Evolutionary conservation across 2,329 filamentous ascomycete genomes (phyloP), one percentile per base, ranked within the genome.

Genomic region (Botrytis squamosa): DNA sequence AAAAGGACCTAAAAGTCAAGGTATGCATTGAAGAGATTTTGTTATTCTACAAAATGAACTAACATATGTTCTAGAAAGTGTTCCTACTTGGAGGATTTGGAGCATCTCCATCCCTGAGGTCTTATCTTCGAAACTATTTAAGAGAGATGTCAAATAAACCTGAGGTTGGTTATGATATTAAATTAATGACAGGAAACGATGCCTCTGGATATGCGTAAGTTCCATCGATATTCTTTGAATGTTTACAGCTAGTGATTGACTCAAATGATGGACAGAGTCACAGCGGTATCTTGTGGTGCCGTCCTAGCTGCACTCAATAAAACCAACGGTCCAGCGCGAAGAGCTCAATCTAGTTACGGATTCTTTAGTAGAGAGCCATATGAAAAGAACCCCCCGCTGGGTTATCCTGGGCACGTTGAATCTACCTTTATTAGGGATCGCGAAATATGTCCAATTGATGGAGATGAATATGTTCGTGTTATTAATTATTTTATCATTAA

Each of bases 61-160:
- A 57, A 66, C 20, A n/a, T 8, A 29, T 7, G 1, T 20, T 6
- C 3, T 22, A 78, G 77, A 78, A 77, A 75, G 75, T 78, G 4
- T 77, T 76, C 22, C 62, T 79, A 12, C 72, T 78, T 16, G 76
- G 77, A 18, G 76, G 79, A 74, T 79, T 79, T 74, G 76, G 74
- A 2, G 73, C 60, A 12, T 74, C 75, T 14, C 77, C 76, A 29
- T 76, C 76, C 10, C 36, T 72, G 40, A 40, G 52, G 12, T 62
- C 46, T 14, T 68, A 52, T 40, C 33, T 78, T 1, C n/a, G 70
- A 33, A 73, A 63, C 20, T 74, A 73, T 20, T 55, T 78, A 0
- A 57, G 25, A 57, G 38, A 55, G 10, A 74, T 67, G 38, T 70
- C 75, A 10, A n/a, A 18, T 12, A n/a, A 9, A 18, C 22, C 8